Conservation (phyloP, 2,329 filamentous ascomycete species). For the Pseudophaeomoniella oleicola region DNA sequence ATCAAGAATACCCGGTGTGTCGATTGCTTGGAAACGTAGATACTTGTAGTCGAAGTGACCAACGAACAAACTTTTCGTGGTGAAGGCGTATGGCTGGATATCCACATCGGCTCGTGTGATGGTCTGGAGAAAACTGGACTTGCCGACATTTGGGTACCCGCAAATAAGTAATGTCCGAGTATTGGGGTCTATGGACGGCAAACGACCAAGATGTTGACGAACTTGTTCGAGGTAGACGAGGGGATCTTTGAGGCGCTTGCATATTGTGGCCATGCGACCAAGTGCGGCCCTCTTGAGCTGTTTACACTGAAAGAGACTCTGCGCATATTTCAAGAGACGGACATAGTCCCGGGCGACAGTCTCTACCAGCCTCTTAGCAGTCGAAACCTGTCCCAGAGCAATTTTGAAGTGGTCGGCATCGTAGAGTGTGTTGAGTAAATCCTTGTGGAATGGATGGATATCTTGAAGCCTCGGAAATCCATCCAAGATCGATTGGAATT, state of each 20-base stretch:
- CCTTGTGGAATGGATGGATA: conserved; percentile 86
- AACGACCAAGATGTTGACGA: conserved; percentile 88
- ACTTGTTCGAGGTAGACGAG: conserved; percentile 93
- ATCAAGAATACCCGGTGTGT: conserved; percentile 96
- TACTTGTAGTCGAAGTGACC: conserved; percentile 98
- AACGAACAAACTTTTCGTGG: conserved; percentile 92
- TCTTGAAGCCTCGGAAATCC: conserved; percentile 86
- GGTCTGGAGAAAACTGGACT: conserved; percentile 86
- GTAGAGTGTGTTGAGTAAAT: conserved; percentile 93
- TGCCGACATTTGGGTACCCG: conserved; percentile 95
- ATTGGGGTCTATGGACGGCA: conserved; percentile 96
- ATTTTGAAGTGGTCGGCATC: conserved; percentile 97
- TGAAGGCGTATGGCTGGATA: conserved; percentile 96
- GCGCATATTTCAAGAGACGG: conserved; percentile 87
- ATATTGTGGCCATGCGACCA: conserved; percentile 96
- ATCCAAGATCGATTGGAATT: conserved; percentile 78
- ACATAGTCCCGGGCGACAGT: conserved; percentile 94
- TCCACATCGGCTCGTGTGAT: conserved; percentile 92
- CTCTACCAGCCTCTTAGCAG: conserved; percentile 91
- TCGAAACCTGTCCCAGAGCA: conserved; percentile 87
- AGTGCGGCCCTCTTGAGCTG: conserved; percentile 92
- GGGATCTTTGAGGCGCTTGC: conserved; percentile 86
- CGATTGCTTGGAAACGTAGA: conserved; percentile 78
- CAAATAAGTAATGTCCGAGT: conserved; percentile 92
- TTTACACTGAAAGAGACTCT: conserved; percentile 97